Base-by-base conservation (phyloP, 2,329 filamentous ascomycete species). In the Penicillium olsonii region DNA sequence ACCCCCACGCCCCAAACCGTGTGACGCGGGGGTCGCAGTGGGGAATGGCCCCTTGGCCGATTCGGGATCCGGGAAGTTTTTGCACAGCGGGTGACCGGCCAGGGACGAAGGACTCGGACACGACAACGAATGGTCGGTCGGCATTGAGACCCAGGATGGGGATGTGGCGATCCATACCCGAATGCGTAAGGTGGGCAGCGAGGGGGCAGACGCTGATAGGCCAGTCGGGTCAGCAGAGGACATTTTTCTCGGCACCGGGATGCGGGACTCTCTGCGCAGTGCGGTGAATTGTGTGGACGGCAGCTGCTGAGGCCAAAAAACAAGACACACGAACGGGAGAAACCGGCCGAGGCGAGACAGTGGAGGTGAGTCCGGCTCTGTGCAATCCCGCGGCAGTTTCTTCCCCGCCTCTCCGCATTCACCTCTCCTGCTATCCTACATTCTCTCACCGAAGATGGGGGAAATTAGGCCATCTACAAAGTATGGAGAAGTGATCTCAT, bases 361-460 rank as follows among this genome's bases (percentile, higher is more conserved):
- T 17, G 33, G n/a, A 14, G n/a, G n/a, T n/a, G 9, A 6, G 15
- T 6, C 33, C 33, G 33, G 33, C 15, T 19, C 9, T 35, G 17
- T 7, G 10, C 33, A 39, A 39, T 40, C 22, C 37, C 38, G 22
- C 24, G 8, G n/a, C n/a, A 15, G 8, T n/a, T 17, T 8, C 10
- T 29, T 44, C 45, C 40, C 45, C 45, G 40, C 40, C 40, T 48
- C 45, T 48, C 45, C 45, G 26, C 45, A 48, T 6, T 48, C 15
- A 17, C 18, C 24, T 24, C 4, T 10, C 5, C 8, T 14, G 14
- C 12, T n/a, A 14, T n/a, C 9, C 39, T 38, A 8, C 14, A 37
- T 48, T 48, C 39, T 37, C 45, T 48, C 45, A 48, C 45, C 45
- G 45, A 33, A 31, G 8, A n/a, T 5, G 17, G 27, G n/a, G 33